Evolutionary conservation across 164 flowering plant genomes (phyloP), one percentile per base, ranked within the genome.

Genomic region (Sextonia rubra): DNA sequence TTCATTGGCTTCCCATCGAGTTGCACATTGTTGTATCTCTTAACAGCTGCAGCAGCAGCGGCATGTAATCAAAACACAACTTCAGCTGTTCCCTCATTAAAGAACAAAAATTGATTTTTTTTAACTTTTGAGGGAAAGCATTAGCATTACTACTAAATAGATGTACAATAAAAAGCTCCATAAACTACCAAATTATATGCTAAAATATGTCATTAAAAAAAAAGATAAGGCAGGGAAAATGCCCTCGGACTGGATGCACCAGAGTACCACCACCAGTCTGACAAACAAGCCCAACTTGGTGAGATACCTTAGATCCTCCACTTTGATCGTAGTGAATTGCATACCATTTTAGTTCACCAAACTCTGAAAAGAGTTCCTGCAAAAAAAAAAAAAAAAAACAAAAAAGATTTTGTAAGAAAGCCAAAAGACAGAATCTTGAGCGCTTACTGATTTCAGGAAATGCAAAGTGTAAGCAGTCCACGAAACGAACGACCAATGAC

Each of bases 1-100:
- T 95, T 95, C 96, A 95, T 95, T 27, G 97, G 98, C 78, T 95
- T 95, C 72, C 99, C 99, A 83, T 95, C 99, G 74, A 95, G 98
- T 81, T 95, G 97, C 60, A 95, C 99, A 81, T 90, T 86, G 83
- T 95, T 90, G 87, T 95, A 95, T 83, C 86, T 86, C 88, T 90
- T 93, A 56, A 93, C 86, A 80, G 95, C 97, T 26, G 91, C 88
- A 17, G 83, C 74, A 66, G 90, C 97, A 89, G 90, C 97, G 18
- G 66, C 18, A 30, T 87, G 75, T 66, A 89, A 74, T 68, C 94
- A 81, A 73, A 81, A 92, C 56, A 92, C 95, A 62, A 92, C 89
- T 78, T 92, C 94, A 6, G 97, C 94, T 4, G 97, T 89, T 72
- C 97, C 97, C 97, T 92, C 69, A 82, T 68, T 37, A 78, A 71